These are phyloP conservation scores for Penicillium sp. DNA, from an alignment of 2,329 filamentous ascomycete species.

Conservation along the genomic window DNA sequence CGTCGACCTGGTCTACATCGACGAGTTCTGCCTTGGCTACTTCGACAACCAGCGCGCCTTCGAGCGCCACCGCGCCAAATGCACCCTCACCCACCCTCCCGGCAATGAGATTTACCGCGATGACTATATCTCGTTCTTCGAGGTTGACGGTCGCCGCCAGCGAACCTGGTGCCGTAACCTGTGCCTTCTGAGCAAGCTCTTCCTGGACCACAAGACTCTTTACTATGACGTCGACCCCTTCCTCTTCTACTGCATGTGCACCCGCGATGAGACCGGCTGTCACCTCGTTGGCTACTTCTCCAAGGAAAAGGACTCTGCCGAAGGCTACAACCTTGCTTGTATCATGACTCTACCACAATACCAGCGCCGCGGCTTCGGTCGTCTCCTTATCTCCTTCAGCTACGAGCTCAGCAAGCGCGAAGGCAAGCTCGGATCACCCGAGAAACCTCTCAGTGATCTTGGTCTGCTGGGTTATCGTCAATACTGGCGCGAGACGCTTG, in stretches of 20 bases:
- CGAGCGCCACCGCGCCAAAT: conserved; percentile 82
- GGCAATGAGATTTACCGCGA: conserved; percentile 98
- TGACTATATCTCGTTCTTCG: conserved; percentile 88
- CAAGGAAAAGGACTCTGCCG: conserved; percentile 96
- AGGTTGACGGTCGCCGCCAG: conserved; percentile 95
- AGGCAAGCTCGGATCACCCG: conserved; percentile 89
- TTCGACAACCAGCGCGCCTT: conserved; percentile 84
- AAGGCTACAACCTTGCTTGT: conserved; percentile 97
- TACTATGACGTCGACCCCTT: conserved; percentile 99
- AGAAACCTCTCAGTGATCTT: conserved; percentile 93
- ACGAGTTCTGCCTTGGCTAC: conserved; percentile 95
- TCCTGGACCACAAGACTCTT: conserved; percentile 96
- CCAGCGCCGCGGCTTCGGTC: conserved; percentile 90
- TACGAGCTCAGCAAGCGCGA: conserved; percentile 97
- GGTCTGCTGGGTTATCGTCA: conserved; percentile 92
- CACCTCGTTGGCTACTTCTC: conserved; percentile 99
- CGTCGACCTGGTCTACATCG: conserved; percentile 90
- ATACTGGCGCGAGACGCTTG: conserved; percentile 95
- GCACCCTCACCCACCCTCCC: conserved; percentile 85
- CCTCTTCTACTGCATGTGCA: conserved; percentile 94
- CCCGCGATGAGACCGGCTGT: conserved; percentile 87
- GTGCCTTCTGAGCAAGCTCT: conserved; percentile 92
- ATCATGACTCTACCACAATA: conserved; percentile 96
- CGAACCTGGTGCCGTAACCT: conserved; percentile 99
- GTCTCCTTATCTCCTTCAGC: conserved; percentile 92